Base-by-base conservation (phyloP, 495 filamentous ascomycete species). In the Penicillium cosmopolitanum region DNA sequence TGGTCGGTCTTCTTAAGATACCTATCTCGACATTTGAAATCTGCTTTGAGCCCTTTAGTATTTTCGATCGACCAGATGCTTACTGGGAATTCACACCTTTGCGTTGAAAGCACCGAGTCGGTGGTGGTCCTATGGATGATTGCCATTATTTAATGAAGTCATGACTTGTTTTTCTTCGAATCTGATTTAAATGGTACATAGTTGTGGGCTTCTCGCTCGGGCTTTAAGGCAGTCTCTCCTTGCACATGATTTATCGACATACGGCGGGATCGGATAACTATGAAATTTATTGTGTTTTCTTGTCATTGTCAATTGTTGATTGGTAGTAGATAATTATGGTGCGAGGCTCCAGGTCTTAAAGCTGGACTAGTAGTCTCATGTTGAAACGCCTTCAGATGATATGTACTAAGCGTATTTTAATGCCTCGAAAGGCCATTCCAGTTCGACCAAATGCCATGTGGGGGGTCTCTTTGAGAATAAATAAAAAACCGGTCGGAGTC, bases 391-490 rank as follows among this genome's bases (percentile, higher is more conserved):
- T 2, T 43, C 21, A 21, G 50, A 36, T 54, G 44, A 28, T 60
- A 66, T 60, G 44, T 60, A 55, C 63, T 47, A 12, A 15, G 36
- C 50, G 38, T 42, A 55, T 60, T 55, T 55, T 60, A 44, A 60
- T 55, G 46, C 44, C 33, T 43, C 51, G 23, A 4, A 55, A 55
- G 50, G 15, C 50, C 25, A 51, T 48, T 28, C 10, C 10, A 3
- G 7, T 5, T 28, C 11, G 21, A 5, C 19, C 46, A 23, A 25
- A 5, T 48, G 19, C 5, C 46, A 13, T 21, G 15, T 28, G 16
- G 16, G 16, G 18, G 16, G 43, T 6, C 12, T 16, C 18, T 8
- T 19, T 25, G 11, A n/a, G 46, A n/a, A 25, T 21, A 48, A 5
- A 13, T 12, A 16, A 46, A 31, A 31, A 15, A 25, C 21, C 11